Conservation (phyloP, 805 yeast genomes). For the Lachancea lanzarotensis region DNA sequence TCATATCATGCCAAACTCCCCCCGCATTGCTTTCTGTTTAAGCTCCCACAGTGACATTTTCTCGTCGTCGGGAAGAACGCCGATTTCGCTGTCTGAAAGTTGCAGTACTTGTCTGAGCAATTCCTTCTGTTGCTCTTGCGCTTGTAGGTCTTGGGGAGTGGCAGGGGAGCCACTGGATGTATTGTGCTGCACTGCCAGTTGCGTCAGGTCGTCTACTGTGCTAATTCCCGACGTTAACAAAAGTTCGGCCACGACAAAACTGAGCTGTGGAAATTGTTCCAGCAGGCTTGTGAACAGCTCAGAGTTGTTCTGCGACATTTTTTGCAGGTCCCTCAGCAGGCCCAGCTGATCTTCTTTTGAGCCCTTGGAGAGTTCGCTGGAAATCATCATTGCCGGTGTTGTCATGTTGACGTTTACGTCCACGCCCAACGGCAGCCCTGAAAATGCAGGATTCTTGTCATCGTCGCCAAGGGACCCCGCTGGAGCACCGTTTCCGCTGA, state of each 20-base stretch:
- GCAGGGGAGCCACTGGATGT: constrained; percentile 7
- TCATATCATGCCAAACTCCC: constrained; percentile 27
- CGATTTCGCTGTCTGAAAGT: constrained; percentile 46
- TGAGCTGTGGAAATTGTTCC: constrained; percentile 68
- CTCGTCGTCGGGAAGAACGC: constrained; percentile 46
- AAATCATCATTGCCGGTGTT: constrained; percentile 35
- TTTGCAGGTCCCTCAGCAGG: constrained; percentile 35
- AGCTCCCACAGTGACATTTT: constrained; percentile 34
- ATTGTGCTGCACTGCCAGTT: constrained; percentile 26
- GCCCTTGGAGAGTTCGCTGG: constrained; percentile 26
- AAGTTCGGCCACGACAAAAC: constrained; percentile 76
- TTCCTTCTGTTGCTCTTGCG: constrained; percentile 35
- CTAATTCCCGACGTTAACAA: constrained; percentile 38
- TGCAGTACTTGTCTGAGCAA: constrained; percentile 47
- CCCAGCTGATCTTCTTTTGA: constrained; percentile 23
- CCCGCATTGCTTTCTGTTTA: constrained; percentile 32
- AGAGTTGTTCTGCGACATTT: constrained; percentile 52
- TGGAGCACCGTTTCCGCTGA: background rate
- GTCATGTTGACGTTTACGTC: constrained; percentile 35
- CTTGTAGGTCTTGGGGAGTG: constrained; percentile 20
- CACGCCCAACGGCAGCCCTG: constrained; percentile 52
- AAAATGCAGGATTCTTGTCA: constrained; percentile 24
- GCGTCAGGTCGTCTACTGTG: constrained; percentile 31
- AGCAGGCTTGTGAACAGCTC: constrained; percentile 53
- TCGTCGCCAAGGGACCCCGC: constrained; percentile 5